These are phyloP conservation scores for Melanopsichium pennsylvanicum DNA, from an alignment of 1,284 basidiomycete species.

Conservation along the genomic window DNA sequence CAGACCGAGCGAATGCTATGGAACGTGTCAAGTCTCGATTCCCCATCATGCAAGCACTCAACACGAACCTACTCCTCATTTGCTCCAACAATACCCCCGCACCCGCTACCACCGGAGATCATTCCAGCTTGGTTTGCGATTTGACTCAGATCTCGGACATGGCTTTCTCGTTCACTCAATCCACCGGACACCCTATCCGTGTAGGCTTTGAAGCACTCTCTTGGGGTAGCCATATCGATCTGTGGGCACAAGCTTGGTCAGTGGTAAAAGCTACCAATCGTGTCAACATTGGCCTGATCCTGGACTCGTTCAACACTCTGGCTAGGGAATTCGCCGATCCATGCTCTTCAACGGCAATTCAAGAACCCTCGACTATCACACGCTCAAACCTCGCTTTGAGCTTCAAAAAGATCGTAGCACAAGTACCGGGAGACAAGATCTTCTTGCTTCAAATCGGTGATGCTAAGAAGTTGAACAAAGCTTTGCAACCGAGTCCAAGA, in stretches of 20 bases:
- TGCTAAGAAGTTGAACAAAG: constrained; percentile 5
- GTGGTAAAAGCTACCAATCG: constrained; percentile 53
- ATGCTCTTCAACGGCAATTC: constrained; percentile 19
- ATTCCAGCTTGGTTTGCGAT: constrained; percentile 6
- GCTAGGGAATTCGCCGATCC: constrained; percentile 63
- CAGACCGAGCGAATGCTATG: constrained; percentile 14
- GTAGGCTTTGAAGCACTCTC: constrained; percentile 45
- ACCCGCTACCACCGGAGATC: constrained; percentile 8
- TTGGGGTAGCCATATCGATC: constrained; percentile 43
- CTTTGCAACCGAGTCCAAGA: constrained; percentile 38
- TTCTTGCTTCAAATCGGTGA: constrained; percentile 41
- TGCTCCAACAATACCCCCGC: constrained; percentile 19
- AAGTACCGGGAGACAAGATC: constrained; percentile 17
- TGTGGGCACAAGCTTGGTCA: constrained; percentile 64
- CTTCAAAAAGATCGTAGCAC: background rate
- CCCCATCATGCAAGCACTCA: constrained; percentile 41
- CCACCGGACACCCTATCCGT: background rate
- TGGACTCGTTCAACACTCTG: constrained; percentile 67
- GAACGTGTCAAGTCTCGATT: constrained; percentile 30
- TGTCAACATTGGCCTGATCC: constrained; percentile 63
- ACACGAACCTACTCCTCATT: constrained; percentile 22
- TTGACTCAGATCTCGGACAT: constrained; percentile 14
- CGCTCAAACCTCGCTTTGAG: background rate
- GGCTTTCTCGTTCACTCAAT: background rate
- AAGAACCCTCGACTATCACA: constrained; percentile 6